Evolutionary conservation across 2,329 filamentous ascomycete genomes (phyloP).

Genomic region (Cladophialophora yegresii): DNA sequence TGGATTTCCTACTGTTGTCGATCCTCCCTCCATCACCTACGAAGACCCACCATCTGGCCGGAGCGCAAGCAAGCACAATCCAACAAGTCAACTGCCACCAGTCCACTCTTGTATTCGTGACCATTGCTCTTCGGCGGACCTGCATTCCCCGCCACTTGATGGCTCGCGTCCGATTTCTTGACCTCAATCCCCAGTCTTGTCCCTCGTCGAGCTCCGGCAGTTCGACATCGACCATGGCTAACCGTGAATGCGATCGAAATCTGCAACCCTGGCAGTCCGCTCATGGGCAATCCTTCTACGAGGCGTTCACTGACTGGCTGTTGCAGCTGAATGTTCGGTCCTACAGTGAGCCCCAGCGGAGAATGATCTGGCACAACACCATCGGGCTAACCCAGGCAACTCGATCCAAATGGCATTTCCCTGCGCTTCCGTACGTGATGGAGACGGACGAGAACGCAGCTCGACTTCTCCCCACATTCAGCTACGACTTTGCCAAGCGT

Average conservation of each 20-base stretch:
- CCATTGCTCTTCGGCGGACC: neutral
- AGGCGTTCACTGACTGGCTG: neutral
- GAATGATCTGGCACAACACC: neutral
- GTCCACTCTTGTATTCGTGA: neutral
- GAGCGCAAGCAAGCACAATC: too few species aligned
- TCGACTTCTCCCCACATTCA: neutral
- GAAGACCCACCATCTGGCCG: neutral
- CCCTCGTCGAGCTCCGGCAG: neutral
- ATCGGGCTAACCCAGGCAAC: neutral
- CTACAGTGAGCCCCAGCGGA: neutral
- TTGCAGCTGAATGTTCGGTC: neutral
- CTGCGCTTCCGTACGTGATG: neutral
- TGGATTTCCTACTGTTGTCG: neutral
- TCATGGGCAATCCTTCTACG: neutral
- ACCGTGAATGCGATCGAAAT: neutral
- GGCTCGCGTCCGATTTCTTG: neutral
- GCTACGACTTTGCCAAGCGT: neutral
- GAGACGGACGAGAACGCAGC: neutral
- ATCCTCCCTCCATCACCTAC: neutral
- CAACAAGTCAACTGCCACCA: too few species aligned
- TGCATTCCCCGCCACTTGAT: neutral
- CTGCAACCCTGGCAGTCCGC: neutral
- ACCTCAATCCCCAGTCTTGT: neutral
- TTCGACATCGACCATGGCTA: neutral
- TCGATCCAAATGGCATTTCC: neutral